These are phyloP conservation scores for Hypoxylon lienhwacheense DNA, from an alignment of 495 filamentous ascomycete genomes.

Conservation along the genomic window DNA sequence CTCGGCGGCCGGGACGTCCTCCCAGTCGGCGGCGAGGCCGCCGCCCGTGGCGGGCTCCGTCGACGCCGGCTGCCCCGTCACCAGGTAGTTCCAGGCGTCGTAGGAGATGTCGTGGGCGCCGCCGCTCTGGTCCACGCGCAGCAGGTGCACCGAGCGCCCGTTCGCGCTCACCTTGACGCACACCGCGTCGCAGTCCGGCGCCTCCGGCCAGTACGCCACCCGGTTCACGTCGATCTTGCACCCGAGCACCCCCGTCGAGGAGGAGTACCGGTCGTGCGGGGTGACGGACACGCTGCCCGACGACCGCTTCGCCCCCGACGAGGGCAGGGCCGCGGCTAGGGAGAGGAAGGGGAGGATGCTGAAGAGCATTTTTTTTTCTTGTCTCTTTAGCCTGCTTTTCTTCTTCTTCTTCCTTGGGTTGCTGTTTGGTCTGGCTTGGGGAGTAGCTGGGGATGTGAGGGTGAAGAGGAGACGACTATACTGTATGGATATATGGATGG, in stretches of 20 bases:
- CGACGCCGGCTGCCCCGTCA: constrained; percentile 25
- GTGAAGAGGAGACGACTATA: too few relatives aligned
- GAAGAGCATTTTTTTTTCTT: constrained; percentile 15
- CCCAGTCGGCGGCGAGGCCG: constrained; percentile 29
- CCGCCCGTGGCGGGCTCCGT: constrained; percentile 27
- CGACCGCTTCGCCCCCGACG: constrained; percentile 11
- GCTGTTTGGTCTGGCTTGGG: too few relatives aligned
- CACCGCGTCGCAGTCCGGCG: constrained; percentile 35
- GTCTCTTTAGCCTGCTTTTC: too few relatives aligned
- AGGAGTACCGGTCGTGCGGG: constrained; percentile 39
- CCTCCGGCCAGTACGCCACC: constrained; percentile 41
- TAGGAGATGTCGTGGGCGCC: constrained; percentile 40
- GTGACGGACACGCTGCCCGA: constrained; percentile 26
- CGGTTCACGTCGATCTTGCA: constrained; percentile 42
- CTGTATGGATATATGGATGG: too few relatives aligned
- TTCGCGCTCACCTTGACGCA: constrained; percentile 38
- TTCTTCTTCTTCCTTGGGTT: too few relatives aligned
- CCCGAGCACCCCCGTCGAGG: constrained; percentile 38
- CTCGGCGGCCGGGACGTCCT: constrained; percentile 26
- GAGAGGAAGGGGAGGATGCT: constrained; percentile 22
- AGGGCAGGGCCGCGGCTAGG: constrained; percentile 14
- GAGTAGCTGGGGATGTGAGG: neutral
- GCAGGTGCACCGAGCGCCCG: constrained; percentile 34
- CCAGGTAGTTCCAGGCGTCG: constrained; percentile 42
- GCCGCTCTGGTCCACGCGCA: constrained; percentile 34